Evolutionary conservation across 2,329 filamentous ascomycete species (phyloP).

Genomic region (Orbilia oligospora): DNA sequence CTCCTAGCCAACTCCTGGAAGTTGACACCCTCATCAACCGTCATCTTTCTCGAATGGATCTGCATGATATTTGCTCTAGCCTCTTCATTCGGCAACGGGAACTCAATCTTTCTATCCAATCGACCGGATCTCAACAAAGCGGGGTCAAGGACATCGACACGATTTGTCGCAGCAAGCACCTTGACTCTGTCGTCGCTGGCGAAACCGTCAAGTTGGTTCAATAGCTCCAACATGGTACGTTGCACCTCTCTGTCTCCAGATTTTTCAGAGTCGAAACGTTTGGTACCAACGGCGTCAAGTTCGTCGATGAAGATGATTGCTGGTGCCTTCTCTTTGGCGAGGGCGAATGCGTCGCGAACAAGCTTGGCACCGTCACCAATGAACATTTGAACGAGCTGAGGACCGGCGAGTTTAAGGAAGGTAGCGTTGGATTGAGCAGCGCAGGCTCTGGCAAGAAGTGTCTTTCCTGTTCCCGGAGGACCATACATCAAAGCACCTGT

Average conservation of each 20-base stretch:
- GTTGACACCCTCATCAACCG: slow-evolving; percentile 91
- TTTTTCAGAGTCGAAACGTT: slow-evolving; percentile 99
- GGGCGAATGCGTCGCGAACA: slow-evolving; percentile 95
- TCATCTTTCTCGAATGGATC: slow-evolving; percentile 99
- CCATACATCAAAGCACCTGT: slow-evolving; percentile 98
- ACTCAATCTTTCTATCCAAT: slow-evolving; percentile 97
- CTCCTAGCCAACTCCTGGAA: slow-evolving; percentile 95
- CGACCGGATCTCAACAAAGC: slow-evolving; percentile 91
- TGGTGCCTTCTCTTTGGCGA: slow-evolving; percentile 98
- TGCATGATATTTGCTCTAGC: slow-evolving; percentile 95
- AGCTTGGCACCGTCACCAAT: slow-evolving; percentile 98
- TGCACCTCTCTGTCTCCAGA: slow-evolving; percentile 98
- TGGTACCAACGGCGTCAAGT: slow-evolving; percentile 96
- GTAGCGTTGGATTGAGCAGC: slow-evolving; percentile 98
- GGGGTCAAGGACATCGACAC: slow-evolving; percentile 92
- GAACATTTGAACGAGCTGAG: slow-evolving; percentile 99
- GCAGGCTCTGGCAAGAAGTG: slow-evolving; percentile 91
- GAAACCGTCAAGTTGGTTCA: slow-evolving; percentile 98
- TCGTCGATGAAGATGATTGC: slow-evolving; percentile 99
- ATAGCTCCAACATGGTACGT: slow-evolving; percentile 97
- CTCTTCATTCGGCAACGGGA: slow-evolving; percentile 97
- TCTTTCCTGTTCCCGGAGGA: slow-evolving; percentile 90
- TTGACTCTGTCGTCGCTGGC: slow-evolving; percentile 97
- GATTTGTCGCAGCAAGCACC: slow-evolving; percentile 93
- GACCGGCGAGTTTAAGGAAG: slow-evolving; percentile 97